Percentiles rank a stretch among this genome's conserved stretches.
Conservation (phyloP, 495 filamentous ascomycete genomes). For the Penicillium silybi region DNA sequence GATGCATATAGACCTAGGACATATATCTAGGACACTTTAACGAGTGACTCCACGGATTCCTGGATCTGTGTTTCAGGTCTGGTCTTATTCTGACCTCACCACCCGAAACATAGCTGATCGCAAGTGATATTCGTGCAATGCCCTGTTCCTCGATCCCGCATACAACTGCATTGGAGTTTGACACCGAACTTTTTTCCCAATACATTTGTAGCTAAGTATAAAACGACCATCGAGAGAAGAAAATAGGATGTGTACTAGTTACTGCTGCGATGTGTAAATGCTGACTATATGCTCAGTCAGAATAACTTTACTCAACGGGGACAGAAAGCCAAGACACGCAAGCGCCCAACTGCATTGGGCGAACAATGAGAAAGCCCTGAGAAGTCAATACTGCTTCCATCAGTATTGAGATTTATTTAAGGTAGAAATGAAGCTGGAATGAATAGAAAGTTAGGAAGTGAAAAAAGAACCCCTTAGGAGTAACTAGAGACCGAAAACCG, state of each 20-base stretch:
- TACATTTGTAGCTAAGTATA: too few relatives aligned
- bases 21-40: not conserved
- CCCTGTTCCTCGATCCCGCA: not conserved
- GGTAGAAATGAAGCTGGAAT: not conserved
- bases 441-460: conserved; percentile 1
- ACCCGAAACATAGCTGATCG: not conserved
- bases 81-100: not conserved
- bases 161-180: not conserved
- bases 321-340: not conserved
- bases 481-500: not conserved
- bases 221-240: too few relatives aligned
- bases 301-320: too few relatives aligned
- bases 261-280: not conserved
- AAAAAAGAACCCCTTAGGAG: not conserved
- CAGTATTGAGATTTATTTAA: not conserved
- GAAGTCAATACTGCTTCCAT: not conserved
- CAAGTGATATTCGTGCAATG: not conserved
- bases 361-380: not conserved
- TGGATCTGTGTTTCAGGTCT: not conserved
- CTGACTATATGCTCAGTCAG: not conserved
- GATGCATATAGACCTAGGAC: not conserved
- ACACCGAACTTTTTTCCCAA: not conserved
- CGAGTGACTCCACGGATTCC: not conserved
- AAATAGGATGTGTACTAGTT: not conserved
- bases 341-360: not conserved